Percentiles rank a stretch among this genome's conserved stretches.
phyloP scores from a whole-genome alignment of 306 rosid genomes.

The Urtica urens region DNA sequence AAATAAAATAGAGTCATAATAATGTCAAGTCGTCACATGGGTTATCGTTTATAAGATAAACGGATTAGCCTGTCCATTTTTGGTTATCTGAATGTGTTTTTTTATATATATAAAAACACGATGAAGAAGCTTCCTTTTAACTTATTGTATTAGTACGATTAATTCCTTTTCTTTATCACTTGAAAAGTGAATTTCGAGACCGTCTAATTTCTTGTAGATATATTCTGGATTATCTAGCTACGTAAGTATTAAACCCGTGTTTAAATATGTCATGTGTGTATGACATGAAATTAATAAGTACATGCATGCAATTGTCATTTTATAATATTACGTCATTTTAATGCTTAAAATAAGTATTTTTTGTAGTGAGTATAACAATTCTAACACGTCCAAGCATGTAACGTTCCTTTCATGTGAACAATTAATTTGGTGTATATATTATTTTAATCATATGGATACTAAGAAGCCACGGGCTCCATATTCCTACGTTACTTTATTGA shows the following conservation, averaged over 20 bases:
- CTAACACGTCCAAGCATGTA: neutral
- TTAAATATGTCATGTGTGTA: too few species aligned
- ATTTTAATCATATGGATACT: neutral
- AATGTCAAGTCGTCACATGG: too few species aligned
- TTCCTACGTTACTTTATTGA: too few species aligned
- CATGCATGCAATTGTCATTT: slow-evolving; percentile 3
- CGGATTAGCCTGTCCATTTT: neutral
- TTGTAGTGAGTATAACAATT: neutral
- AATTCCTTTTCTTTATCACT: neutral
- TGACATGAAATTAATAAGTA: too few species aligned
- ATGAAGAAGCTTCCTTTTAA: neutral
- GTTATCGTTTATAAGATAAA: neutral
- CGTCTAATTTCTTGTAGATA: neutral
- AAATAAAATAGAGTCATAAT: neutral
- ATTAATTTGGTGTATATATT: neutral
- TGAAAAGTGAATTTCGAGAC: neutral
- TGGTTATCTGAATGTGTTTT: too few species aligned
- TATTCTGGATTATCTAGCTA: too few species aligned
- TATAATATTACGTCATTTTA: too few species aligned
- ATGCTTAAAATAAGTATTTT: neutral
- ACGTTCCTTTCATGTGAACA: neutral
- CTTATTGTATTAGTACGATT: neutral
- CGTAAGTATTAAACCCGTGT: too few species aligned
- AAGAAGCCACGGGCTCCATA: neutral
- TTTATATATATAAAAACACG: too few species aligned